Evolutionary conservation across 805 yeast species (phyloP).

Genomic region (Metschnikowia gelsemii): DNA sequence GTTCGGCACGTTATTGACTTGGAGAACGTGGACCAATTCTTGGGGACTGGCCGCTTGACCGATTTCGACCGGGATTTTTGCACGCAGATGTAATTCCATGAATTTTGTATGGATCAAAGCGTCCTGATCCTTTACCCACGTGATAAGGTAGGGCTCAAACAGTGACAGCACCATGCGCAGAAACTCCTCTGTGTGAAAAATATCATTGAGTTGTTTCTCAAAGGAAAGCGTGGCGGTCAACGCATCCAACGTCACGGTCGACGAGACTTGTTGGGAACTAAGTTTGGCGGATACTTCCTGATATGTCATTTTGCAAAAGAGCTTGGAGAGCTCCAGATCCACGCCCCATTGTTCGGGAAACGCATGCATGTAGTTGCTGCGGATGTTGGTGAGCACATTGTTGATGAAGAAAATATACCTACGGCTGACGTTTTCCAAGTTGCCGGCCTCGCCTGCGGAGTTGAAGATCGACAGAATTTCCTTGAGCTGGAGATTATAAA

Average conservation of each 20-base stretch:
- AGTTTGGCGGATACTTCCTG: conserved; percentile 62
- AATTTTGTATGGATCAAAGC: conserved; percentile 58
- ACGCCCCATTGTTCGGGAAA: conserved; percentile 79
- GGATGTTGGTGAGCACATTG: conserved; percentile 61
- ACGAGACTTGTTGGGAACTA: conserved; percentile 45
- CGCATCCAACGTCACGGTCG: conserved; percentile 65
- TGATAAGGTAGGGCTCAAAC: conserved; percentile 79
- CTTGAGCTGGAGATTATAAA: conserved; percentile 61
- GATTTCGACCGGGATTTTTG: conserved; percentile 48
- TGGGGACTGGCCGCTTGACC: conserved; percentile 3
- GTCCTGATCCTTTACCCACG: conserved; percentile 90
- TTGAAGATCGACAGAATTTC: conserved; percentile 78
- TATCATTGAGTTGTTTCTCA: conserved; percentile 68
- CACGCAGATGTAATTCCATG: conserved; percentile 58
- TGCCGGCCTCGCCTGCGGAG: conserved; percentile 88
- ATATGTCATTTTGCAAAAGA: conserved; percentile 68
- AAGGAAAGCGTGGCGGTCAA: conserved; percentile 80
- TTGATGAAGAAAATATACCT: conserved; percentile 82
- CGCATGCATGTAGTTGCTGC: conserved; percentile 46
- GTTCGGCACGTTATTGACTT: conserved; percentile 52
- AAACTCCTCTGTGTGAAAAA: conserved; percentile 50
- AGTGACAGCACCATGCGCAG: conserved; percentile 53
- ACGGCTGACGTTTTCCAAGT: conserved; percentile 80
- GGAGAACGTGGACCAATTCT: conserved; percentile 34
- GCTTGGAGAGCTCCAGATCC: conserved; percentile 54